phyloP scores from a whole-genome alignment of 164 flowering plant genomes.

The Berberis vulgaris region DNA sequence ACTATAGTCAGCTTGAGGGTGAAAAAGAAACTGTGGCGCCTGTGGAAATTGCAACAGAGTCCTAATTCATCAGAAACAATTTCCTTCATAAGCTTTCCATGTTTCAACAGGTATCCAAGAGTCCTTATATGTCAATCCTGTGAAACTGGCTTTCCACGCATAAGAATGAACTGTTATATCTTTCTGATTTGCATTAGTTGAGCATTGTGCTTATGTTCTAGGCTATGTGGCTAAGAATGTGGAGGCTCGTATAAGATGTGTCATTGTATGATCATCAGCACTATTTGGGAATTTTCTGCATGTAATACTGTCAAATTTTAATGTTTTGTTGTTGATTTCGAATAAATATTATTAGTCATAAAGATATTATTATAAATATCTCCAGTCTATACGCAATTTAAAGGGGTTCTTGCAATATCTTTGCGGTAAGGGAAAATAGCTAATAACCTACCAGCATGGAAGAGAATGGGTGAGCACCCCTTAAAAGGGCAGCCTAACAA shows the following conservation, averaged over 20 bases:
- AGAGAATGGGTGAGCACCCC: too few relatives aligned
- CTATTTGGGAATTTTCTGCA: slow-evolving; percentile 12
- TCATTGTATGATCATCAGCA: slow-evolving; percentile 10
- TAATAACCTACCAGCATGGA: too few relatives aligned
- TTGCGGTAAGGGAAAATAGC: too few relatives aligned
- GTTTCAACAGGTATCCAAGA: not conserved
- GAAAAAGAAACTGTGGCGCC: slow-evolving; percentile 9
- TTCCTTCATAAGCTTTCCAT: not conserved
- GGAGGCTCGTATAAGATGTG: slow-evolving; percentile 12
- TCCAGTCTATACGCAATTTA: too few relatives aligned
- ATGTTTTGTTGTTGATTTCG: too few relatives aligned
- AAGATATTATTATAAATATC: too few relatives aligned
- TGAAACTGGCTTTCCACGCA: slow-evolving; percentile 8
- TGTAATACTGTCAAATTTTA: not conserved
- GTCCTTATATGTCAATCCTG: slow-evolving; percentile 5
- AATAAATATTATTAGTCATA: too few relatives aligned
- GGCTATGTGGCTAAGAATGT: slow-evolving; percentile 10
- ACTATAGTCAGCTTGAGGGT: slow-evolving; percentile 69
- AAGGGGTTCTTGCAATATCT: too few relatives aligned
- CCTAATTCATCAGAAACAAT: slow-evolving; percentile 8
- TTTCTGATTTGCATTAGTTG: slow-evolving; percentile 8
- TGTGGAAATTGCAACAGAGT: slow-evolving; percentile 30
- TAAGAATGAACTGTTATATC: slow-evolving; percentile 6
- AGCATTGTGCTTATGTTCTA: slow-evolving; percentile 6
- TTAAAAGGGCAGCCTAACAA: too few relatives aligned